Conservation (phyloP, 306 rosid species). For the Cucumis melo region DNA sequence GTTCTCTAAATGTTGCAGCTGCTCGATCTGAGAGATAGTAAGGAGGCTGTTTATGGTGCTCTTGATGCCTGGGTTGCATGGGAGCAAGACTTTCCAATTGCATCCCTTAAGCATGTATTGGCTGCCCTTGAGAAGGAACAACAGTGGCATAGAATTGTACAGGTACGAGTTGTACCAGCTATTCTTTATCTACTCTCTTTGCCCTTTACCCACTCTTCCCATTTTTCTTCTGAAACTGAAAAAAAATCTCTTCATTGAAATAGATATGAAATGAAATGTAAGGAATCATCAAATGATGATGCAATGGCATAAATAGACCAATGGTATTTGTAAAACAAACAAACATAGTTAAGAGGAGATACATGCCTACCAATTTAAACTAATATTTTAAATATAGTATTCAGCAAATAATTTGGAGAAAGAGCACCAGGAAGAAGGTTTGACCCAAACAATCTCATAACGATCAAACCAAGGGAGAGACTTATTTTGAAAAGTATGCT, state of each 20-base stretch:
- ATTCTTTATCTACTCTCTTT: neutral
- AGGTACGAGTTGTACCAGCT: conserved; percentile 25
- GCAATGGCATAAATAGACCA: no score
- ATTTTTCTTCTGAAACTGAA: neutral
- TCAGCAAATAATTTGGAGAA: no score
- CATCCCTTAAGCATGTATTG: conserved; percentile 40
- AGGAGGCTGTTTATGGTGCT: conserved; percentile 74
- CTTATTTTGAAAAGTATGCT: no score
- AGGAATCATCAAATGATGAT: no score
- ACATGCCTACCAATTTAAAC: no score
- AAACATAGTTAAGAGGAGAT: no score
- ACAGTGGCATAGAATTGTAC: conserved; percentile 84
- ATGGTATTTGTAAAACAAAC: no score
- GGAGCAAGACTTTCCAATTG: conserved; percentile 72
- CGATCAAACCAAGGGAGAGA: no score
- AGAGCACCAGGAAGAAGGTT: no score
- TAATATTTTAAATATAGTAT: no score
- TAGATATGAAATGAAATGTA: no score
- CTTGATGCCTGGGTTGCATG: conserved; percentile 95
- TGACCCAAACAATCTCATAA: no score
- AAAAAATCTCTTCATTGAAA: neutral
- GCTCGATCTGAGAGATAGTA: conserved; percentile 50
- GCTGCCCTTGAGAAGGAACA: conserved; percentile 63
- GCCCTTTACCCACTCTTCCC: neutral
- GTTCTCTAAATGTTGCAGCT: conserved; percentile 37